Evolutionary conservation across 1,139 yeast species (phyloP).

Genomic region (Candida sp.): DNA sequence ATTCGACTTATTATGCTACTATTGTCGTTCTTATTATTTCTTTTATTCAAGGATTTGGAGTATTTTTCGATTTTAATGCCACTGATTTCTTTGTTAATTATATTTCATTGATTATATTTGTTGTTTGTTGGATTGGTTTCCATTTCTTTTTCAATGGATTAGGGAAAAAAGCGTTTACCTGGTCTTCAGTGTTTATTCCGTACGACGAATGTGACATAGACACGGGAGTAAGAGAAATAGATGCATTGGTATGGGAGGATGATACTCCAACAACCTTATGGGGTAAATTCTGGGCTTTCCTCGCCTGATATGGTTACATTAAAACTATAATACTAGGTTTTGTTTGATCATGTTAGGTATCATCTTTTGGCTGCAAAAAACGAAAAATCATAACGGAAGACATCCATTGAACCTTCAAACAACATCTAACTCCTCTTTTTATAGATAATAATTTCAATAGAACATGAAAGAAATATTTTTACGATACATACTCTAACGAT

Average conservation of each 20-base stretch:
- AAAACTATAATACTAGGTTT: no score
- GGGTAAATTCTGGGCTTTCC: conserved; percentile 50
- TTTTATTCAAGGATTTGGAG: conserved; percentile 68
- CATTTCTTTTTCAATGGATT: conserved; percentile 47
- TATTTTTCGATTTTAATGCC: conserved; percentile 54
- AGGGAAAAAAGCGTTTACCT: conserved; percentile 25
- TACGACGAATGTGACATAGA: conserved; percentile 60
- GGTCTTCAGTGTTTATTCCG: conserved; percentile 34
- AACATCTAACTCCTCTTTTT: not conserved
- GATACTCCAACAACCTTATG: conserved; percentile 48
- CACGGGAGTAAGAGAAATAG: conserved; percentile 56
- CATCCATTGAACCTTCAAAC: not conserved
- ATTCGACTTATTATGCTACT: conserved; percentile 55
- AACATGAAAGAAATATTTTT: no score
- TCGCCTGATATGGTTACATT: conserved; percentile 10
- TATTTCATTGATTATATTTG: conserved; percentile 57
- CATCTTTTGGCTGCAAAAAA: not conserved
- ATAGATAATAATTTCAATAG: not conserved
- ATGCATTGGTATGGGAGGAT: conserved; percentile 48
- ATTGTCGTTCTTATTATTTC: conserved; percentile 50
- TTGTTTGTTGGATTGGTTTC: conserved; percentile 47
- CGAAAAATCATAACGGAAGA: not conserved
- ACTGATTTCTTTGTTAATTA: conserved; percentile 64
- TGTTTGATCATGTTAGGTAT: no score
- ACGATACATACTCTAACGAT: no score